Percentiles rank a stretch among this genome's conserved stretches.
Evolutionary conservation across 1,284 basidiomycete genomes (phyloP).

Genomic region (Cerioporus squamosus): DNA sequence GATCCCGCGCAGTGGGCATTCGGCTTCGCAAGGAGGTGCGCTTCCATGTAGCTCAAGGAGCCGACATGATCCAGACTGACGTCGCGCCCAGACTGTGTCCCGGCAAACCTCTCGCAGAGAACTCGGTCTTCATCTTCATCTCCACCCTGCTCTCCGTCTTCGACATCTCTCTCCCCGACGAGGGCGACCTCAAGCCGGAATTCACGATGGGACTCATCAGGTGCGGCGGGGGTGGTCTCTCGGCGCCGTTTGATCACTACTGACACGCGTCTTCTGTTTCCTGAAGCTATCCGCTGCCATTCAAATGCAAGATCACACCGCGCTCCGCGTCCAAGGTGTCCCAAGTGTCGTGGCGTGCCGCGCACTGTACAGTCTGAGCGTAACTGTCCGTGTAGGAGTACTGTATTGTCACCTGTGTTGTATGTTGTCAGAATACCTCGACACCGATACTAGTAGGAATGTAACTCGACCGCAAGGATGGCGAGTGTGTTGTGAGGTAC

Average conservation of each 20-base stretch:
- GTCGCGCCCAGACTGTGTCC: constrained; percentile 27
- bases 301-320: constrained; percentile 20
- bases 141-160: constrained; percentile 28
- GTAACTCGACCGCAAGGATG: too few relatives aligned
- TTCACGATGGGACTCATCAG: constrained; percentile 22
- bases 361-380: constrained; percentile 1
- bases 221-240: constrained; percentile 5
- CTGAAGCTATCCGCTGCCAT: constrained; percentile 25
- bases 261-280: background rate
- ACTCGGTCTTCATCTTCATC: constrained; percentile 30
- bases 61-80: background rate
- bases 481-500: too few relatives aligned
- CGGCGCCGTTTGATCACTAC: background rate
- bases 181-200: constrained; percentile 3
- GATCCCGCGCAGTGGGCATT: constrained; percentile 23
- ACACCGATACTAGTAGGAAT: too few relatives aligned
- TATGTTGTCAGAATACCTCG: too few relatives aligned
- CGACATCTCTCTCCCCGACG: constrained; percentile 20
- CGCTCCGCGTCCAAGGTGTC: constrained; percentile 14
- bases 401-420: too few relatives aligned
- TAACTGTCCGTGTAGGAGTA: too few relatives aligned
- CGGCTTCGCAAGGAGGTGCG: constrained; percentile 25
- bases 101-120: constrained; percentile 29
- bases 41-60: background rate
- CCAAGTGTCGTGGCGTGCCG: constrained; percentile 6